Evolutionary conservation across 148 eudicot species (phyloP).

Genomic region (Arctostaphylos glauca): DNA sequence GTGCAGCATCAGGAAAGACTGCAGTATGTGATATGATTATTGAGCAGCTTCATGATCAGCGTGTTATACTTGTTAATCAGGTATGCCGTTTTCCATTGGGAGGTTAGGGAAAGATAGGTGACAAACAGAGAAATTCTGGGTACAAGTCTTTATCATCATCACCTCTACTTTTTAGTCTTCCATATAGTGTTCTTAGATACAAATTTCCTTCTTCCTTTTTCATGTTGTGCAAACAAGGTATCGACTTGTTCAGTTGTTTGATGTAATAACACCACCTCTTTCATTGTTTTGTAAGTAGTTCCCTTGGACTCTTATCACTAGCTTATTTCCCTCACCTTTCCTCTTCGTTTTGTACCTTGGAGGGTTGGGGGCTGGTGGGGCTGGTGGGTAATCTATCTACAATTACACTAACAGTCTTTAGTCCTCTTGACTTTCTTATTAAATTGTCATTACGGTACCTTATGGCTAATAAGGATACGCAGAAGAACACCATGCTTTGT

Average conservation of each 20-base stretch:
- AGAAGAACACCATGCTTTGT: neutral
- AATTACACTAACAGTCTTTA: neutral
- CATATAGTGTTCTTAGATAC: neutral
- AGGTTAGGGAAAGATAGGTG: neutral
- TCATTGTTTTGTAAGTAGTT: neutral
- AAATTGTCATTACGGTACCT: neutral
- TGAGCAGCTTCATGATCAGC: constrained; percentile 99
- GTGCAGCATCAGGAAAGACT: constrained; percentile 98
- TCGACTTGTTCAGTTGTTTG: neutral
- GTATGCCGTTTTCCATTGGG: constrained; percentile 31
- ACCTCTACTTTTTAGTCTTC: neutral
- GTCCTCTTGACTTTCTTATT: neutral
- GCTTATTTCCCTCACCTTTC: neutral
- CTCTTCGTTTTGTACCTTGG: neutral
- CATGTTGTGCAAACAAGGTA: neutral
- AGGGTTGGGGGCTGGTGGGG: neutral
- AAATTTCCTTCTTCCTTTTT: neutral
- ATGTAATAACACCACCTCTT: neutral
- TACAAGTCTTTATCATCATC: neutral
- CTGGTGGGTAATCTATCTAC: neutral
- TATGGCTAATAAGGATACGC: neutral
- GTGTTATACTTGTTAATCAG: constrained; percentile 97
- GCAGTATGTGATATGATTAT: constrained; percentile 98
- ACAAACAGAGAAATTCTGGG: neutral
- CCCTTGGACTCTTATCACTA: neutral